These are phyloP conservation scores for Diaporthe sp. DNA, from an alignment of 2,329 filamentous ascomycete genomes.

Conservation along the genomic window DNA sequence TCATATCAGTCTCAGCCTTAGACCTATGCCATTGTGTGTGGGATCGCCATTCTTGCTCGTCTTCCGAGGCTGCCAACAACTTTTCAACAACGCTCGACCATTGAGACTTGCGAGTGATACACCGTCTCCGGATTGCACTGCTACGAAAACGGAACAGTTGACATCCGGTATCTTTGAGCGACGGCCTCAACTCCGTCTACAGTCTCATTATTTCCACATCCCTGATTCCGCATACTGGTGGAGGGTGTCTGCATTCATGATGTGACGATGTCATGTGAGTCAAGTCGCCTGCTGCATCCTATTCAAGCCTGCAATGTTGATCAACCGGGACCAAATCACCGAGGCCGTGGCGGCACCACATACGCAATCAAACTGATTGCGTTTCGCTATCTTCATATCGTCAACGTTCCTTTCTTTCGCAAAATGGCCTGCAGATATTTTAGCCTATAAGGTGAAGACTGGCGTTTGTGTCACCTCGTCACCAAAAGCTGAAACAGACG, in stretches of 20 bases:
- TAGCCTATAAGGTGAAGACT: conserved; percentile 1
- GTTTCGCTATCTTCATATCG: background rate
- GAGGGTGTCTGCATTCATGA: background rate
- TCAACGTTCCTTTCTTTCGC: background rate
- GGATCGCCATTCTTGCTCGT: no score
- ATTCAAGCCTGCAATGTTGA: background rate
- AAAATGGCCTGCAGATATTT: background rate
- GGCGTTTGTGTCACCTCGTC: background rate
- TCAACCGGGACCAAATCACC: background rate
- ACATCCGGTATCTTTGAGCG: no score
- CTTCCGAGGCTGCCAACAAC: background rate
- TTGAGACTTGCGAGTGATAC: background rate
- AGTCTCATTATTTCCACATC: rapidly evolving
- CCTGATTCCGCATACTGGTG: background rate
- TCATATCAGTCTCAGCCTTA: background rate
- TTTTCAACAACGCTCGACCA: background rate
- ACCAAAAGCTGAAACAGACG: background rate
- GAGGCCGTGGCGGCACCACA: background rate
- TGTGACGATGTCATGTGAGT: no score
- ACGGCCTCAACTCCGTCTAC: background rate
- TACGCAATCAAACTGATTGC: background rate
- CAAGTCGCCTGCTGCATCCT: background rate
- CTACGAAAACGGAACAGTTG: background rate
- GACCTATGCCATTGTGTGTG: no score
- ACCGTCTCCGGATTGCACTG: no score